Base-by-base conservation (phyloP, 2,329 filamentous ascomycete species). In the Dothistroma septosporum region DNA sequence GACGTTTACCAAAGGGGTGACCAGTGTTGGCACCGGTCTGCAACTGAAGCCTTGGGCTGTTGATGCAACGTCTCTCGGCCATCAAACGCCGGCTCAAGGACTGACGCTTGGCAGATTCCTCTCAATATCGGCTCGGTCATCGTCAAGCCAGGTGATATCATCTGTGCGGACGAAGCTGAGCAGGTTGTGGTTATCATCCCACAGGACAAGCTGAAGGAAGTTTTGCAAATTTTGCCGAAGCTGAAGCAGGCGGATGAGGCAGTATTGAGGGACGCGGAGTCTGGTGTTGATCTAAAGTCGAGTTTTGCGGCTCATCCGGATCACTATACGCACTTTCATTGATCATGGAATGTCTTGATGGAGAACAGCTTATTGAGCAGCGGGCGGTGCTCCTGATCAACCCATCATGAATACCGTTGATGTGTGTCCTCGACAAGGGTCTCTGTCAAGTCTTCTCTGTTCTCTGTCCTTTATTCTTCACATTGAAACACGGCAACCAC, bases 121-220 rank as follows among this genome's bases (percentile, higher is more conserved):
- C 61, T 81, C 2, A 66, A 54, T 10, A 68, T 81, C 50, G 75
- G 75, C 1, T 70, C 73, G 9, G 72, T 77, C 6, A 66, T 64
- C 0, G 71, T 80, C 6, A 67, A 47, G 9, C 76, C 72, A 77
- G 87, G 88, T 8, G 89, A 92, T 73, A 80, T 91, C 41, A 79
- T 90, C 50, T 86, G 90, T 74, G 83, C 85, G 59, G 89, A 92
- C 71, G 81, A 85, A 4, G 76, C 78, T n/a, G 88, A 90, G 66
- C 74, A 74, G 64, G 89, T 87, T 0, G 83, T 88, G 1, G 87
- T 90, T 12, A 80, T 84, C 31, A 87, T 92, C 60, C 89, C 89
- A 0, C 76, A 77, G 53, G 80, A 80, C 35, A 83, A 85, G 68
- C 72, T 91, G 10, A 78, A 80, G 11, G 80, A 82, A 53, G 83